Evolutionary conservation across 495 filamentous ascomycete species (phyloP), one percentile per base, ranked within the genome.

Genomic region (Letharia columbiana): DNA sequence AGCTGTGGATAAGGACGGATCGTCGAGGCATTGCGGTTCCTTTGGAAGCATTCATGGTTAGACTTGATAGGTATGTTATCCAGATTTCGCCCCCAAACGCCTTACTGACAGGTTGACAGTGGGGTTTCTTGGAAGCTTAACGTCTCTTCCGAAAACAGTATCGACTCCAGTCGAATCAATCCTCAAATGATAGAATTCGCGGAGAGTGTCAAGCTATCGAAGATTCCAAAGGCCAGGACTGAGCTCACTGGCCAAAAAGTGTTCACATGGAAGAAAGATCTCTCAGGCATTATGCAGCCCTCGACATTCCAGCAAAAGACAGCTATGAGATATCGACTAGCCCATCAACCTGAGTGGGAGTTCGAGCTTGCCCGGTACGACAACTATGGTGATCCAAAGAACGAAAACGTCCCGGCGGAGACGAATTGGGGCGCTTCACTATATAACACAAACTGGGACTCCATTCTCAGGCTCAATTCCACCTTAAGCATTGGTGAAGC

Each of bases 361-460:
- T 71, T 88, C 6, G 82, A 88, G 65, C 73, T 88, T 31, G 75
- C 81, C 20, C 75, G 85, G 9, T 83, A 84, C 66, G 84, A 83
- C 61, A 76, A 72, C 33, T 86, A 85, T 74, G 68, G 68, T 23
- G 13, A 59, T 20, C 47, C 59, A 18, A 63, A 67, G 37, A 44
- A 62, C 4, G 44, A 54, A 0, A 66, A 40, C 12, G 63, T 71
- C 13, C 61, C 66, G 10, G 35, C 33, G 33, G 37, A 60, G n/a
- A 65, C 66, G 13, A 45, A 70, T 31, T 83, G 83, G 73, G 80
- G 77, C 6, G 77, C 82, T 12, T 77, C 77, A 0, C 52, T 89
- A 6, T 83, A 77, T 62, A 76, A 82, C 57, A 73, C 75, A 4
- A 61, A 73, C 35, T 89, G 86, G 86, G 81, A 84, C 49, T 71